A percentile compares a stretch with the other conserved stretches of the same genome.
These are phyloP conservation scores for Euptelea pleiosperma DNA, from an alignment of 164 flowering plant genomes.

Conservation along the genomic window DNA sequence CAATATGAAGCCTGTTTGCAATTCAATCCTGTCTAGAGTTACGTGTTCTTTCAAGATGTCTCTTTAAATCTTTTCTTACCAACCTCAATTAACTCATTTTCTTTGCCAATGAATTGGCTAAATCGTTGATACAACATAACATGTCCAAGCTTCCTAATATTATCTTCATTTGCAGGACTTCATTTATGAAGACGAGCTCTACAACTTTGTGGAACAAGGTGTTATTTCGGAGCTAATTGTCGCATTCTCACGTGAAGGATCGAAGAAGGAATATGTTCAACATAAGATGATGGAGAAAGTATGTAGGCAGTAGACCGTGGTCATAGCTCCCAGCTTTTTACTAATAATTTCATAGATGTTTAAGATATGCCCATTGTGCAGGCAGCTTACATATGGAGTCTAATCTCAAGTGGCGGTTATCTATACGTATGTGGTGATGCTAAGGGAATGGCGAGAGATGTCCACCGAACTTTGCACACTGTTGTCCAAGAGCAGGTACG, in stretches of 20 bases:
- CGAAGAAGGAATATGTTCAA: conserved; percentile 85
- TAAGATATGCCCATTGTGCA: conserved; percentile 22
- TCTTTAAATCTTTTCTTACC: no score
- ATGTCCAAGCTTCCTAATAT: not conserved
- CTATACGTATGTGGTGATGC: conserved; percentile 97
- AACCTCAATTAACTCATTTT: no score
- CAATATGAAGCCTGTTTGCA: no score
- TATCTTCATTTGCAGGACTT: conserved; percentile 54
- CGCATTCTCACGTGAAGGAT: conserved; percentile 93
- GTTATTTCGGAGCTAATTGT: conserved; percentile 68
- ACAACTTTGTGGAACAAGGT: conserved; percentile 58
- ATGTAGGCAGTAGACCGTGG: conserved; percentile 1
- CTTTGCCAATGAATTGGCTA: not conserved
- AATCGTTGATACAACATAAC: not conserved
- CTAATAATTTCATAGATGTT: not conserved
- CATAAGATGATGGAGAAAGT: conserved; percentile 87
- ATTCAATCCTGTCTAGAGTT: no score
- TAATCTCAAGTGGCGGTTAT: conserved; percentile 63
- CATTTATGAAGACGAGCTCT: conserved; percentile 85
- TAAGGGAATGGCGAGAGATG: conserved; percentile 96
- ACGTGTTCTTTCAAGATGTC: no score
- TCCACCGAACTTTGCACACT: conserved; percentile 77
- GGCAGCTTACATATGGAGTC: conserved; percentile 67
- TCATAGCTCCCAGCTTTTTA: not conserved
- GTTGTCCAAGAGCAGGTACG: conserved; percentile 77